phyloP scores from a whole-genome alignment of 352 stramenopile genomes.

The Globisporangium paroecandrum region DNA sequence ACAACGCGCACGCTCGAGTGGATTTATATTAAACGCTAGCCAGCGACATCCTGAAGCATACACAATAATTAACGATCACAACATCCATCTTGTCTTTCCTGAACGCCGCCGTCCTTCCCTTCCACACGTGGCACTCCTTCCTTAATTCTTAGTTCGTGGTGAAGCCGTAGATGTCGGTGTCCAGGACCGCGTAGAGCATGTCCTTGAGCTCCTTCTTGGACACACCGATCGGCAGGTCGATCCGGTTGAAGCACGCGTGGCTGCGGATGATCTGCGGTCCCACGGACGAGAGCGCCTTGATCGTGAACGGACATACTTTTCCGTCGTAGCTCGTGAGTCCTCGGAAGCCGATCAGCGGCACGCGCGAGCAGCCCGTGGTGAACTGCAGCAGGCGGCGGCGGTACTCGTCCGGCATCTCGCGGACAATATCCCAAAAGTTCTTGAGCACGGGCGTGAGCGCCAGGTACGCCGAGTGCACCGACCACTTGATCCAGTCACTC shows the following conservation, averaged over 20 bases:
- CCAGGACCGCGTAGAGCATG: constrained; percentile 57
- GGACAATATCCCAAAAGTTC: constrained; percentile 84
- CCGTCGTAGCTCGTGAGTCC: constrained; percentile 81
- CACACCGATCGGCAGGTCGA: constrained; percentile 95
- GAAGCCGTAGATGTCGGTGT: constrained; percentile 69
- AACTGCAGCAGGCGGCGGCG: constrained; percentile 74
- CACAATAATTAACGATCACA: not conserved
- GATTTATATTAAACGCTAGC: not conserved
- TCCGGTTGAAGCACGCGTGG: constrained; percentile 81
- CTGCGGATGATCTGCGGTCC: constrained; percentile 63
- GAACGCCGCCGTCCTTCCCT: not conserved
- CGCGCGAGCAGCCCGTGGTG: constrained; percentile 72
- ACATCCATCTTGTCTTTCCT: not conserved
- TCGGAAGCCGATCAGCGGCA: constrained; percentile 69
- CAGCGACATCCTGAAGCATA: not conserved
- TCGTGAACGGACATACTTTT: constrained; percentile 66
- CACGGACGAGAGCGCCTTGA: constrained; percentile 49
- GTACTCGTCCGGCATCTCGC: constrained; percentile 80
- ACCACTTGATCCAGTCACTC: constrained; percentile 91
- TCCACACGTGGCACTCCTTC: not conserved
- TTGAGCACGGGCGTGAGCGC: constrained; percentile 28
- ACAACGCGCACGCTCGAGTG: not conserved
- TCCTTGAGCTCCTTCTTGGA: constrained; percentile 80
- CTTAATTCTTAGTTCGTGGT: constrained; percentile 47
- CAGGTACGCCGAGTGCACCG: constrained; percentile 40